Evolutionary conservation across 805 yeast species (phyloP).

Genomic region (Yamadazyma ubonensis): DNA sequence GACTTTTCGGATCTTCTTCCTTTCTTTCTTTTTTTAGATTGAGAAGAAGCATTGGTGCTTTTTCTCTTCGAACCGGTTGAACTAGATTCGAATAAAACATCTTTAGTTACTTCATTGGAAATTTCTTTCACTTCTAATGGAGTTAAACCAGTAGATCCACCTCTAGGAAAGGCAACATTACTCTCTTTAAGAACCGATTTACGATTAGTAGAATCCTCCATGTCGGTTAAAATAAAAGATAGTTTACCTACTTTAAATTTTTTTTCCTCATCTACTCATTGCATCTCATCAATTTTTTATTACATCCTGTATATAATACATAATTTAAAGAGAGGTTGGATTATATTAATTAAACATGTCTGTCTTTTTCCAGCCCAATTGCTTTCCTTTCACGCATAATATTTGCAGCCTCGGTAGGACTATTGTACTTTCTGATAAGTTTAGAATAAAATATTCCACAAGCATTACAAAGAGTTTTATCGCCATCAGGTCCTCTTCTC

Average conservation of each 20-base stretch:
- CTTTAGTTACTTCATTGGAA: slow-evolving; percentile 87
- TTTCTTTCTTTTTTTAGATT: slow-evolving; percentile 26
- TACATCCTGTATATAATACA: slow-evolving; percentile 9
- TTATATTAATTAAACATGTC: slow-evolving; percentile 14
- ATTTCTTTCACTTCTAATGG: slow-evolving; percentile 91
- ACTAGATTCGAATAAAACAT: slow-evolving; percentile 68
- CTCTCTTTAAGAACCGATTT: slow-evolving; percentile 16
- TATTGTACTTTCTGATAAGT: slow-evolving; percentile 49
- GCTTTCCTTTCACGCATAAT: slow-evolving; percentile 27
- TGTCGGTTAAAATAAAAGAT: background rate
- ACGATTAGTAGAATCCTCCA: slow-evolving; percentile 10
- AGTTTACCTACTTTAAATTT: slow-evolving; percentile 5
- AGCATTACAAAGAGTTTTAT: slow-evolving; percentile 83
- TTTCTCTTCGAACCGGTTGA: slow-evolving; percentile 34
- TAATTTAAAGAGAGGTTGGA: background rate
- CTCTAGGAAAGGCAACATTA: slow-evolving; percentile 86
- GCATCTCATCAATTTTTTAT: slow-evolving; percentile 8
- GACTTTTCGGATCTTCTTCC: slow-evolving; percentile 18
- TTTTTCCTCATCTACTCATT: slow-evolving; percentile 2
- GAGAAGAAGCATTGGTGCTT: slow-evolving; percentile 25
- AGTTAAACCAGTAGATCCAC: slow-evolving; percentile 83
- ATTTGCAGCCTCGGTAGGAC: slow-evolving; percentile 35
- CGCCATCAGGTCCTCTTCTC: slow-evolving; percentile 87
- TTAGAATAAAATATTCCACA: slow-evolving; percentile 81
- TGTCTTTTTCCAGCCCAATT: slow-evolving; percentile 17